A percentile compares a stretch with the other conserved stretches of the same genome.
phyloP scores from a whole-genome alignment of 371 early-diverging fungal species.

The Amoeboradix gromovi region DNA sequence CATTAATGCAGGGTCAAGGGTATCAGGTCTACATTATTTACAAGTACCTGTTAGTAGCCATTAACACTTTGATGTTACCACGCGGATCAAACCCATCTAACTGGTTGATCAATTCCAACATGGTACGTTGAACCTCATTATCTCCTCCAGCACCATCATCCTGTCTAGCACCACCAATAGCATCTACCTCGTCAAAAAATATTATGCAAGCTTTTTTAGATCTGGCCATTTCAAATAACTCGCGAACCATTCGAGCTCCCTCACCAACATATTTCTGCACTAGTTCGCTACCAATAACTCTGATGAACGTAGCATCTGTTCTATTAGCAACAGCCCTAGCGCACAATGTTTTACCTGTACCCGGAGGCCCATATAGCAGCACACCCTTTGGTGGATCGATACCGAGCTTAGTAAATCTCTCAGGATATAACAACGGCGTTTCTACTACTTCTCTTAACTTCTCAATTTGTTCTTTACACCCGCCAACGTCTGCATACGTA shows the following conservation, averaged over 20 bases:
- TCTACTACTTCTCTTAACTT: slow-evolving; percentile 99
- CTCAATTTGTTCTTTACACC: slow-evolving; percentile 98
- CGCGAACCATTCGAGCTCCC: slow-evolving; percentile 98
- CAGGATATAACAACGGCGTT: slow-evolving; percentile 69
- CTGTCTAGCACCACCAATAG: slow-evolving; percentile 94
- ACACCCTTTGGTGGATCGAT: slow-evolving; percentile 97
- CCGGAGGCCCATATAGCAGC: slow-evolving; percentile 92
- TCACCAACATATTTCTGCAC: slow-evolving; percentile 99
- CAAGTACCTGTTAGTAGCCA: slow-evolving; percentile 66
- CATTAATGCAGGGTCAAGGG: slow-evolving; percentile 93
- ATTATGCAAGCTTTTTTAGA: slow-evolving; percentile 97
- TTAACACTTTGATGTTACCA: slow-evolving; percentile 98
- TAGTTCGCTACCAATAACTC: slow-evolving; percentile 98
- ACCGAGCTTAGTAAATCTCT: slow-evolving; percentile 68
- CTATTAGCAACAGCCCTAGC: slow-evolving; percentile 98
- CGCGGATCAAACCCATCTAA: slow-evolving; percentile 98
- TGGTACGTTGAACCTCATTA: slow-evolving; percentile 98
- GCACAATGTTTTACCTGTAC: slow-evolving; percentile 98
- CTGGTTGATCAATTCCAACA: slow-evolving; percentile 98
- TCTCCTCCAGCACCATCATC: slow-evolving; percentile 95
- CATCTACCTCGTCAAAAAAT: slow-evolving; percentile 99
- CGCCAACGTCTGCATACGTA: slow-evolving; percentile 97
- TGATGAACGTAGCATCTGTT: slow-evolving; percentile 97
- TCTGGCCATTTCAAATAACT: slow-evolving; percentile 97
- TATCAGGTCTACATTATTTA: slow-evolving; percentile 52